These are phyloP conservation scores for Monilinia polystroma DNA, from an alignment of 2,329 filamentous ascomycete genomes.

Conservation along the genomic window DNA sequence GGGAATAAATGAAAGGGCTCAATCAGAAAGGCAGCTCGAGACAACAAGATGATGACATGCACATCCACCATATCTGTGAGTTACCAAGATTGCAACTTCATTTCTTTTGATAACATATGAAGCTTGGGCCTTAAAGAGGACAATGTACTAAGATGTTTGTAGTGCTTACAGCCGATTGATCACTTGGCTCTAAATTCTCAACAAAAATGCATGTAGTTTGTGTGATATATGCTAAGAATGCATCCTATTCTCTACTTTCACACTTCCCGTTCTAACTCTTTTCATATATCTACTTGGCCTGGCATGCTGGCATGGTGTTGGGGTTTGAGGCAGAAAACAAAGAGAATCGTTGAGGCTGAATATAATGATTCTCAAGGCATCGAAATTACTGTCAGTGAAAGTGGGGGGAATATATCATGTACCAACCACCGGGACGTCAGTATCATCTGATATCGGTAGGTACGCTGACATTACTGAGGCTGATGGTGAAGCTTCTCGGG, in stretches of 20 bases:
- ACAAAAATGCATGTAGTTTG: not conserved
- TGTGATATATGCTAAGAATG: constrained; percentile 11
- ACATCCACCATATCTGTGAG: not conserved
- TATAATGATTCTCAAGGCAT: not conserved
- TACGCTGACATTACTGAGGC: not conserved
- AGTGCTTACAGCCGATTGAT: not conserved
- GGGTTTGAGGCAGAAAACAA: not conserved
- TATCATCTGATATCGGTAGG: constrained; percentile 1
- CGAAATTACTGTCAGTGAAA: not conserved
- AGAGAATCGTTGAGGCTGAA: constrained; percentile 6
- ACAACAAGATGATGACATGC: constrained; percentile 1
- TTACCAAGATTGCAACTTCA: constrained; percentile 14
- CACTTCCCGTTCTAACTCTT: not conserved
- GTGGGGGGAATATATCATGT: not conserved
- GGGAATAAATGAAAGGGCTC: constrained; percentile 1
- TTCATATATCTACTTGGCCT: not conserved
- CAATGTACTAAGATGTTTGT: not conserved
- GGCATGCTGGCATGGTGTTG: not conserved
- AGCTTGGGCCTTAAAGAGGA: constrained; percentile 16
- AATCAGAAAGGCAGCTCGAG: not conserved
- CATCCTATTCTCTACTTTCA: not conserved
- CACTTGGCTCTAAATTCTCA: constrained; percentile 4
- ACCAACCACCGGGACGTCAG: not conserved
- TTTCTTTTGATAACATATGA: constrained; percentile 16
- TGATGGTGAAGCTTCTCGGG: constrained; percentile 6